Conservation (phyloP, 2,329 filamentous ascomycete species). For the Metarhizium anisopliae region DNA sequence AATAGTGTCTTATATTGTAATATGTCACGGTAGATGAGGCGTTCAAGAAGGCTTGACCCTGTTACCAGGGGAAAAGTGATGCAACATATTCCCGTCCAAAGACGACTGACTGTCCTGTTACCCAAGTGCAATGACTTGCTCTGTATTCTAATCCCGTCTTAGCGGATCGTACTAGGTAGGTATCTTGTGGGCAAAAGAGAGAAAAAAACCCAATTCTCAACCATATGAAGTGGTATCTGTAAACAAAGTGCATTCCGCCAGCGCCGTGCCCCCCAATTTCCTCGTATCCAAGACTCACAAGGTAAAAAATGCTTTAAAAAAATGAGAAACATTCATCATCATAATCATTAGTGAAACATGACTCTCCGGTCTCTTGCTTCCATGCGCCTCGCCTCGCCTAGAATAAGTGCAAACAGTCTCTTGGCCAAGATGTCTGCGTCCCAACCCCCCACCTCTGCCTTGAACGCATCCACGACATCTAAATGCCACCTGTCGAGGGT, state of each 20-base stretch:
- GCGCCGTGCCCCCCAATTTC: not conserved
- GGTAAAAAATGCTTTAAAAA: constrained; percentile 5
- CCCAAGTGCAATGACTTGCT: not conserved
- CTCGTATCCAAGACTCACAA: not conserved
- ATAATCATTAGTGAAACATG: constrained; percentile 22
- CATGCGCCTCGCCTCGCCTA: constrained; percentile 35
- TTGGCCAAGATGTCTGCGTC: constrained; percentile 39
- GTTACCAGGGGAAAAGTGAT: not conserved
- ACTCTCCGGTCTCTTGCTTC: constrained; percentile 10
- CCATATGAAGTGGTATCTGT: constrained; percentile 8
- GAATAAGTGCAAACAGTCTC: constrained; percentile 42
- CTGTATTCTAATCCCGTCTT: not conserved
- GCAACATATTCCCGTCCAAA: not conserved
- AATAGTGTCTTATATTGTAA: constrained; percentile 14
- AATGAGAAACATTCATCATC: not conserved
- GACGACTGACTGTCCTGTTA: not conserved
- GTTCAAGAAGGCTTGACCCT: constrained; percentile 18
- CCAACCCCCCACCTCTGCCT: constrained; percentile 38
- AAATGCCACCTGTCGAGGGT: constrained; percentile 47
- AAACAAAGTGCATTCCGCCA: constrained; percentile 2
- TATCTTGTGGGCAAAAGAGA: not conserved
- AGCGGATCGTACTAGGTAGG: not conserved
- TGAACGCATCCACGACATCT: constrained; percentile 48
- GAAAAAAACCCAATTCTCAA: not conserved
- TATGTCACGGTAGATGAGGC: constrained; percentile 22